phyloP scores from a whole-genome alignment of 495 filamentous ascomycete species.

The Schizothecium vesticola region DNA sequence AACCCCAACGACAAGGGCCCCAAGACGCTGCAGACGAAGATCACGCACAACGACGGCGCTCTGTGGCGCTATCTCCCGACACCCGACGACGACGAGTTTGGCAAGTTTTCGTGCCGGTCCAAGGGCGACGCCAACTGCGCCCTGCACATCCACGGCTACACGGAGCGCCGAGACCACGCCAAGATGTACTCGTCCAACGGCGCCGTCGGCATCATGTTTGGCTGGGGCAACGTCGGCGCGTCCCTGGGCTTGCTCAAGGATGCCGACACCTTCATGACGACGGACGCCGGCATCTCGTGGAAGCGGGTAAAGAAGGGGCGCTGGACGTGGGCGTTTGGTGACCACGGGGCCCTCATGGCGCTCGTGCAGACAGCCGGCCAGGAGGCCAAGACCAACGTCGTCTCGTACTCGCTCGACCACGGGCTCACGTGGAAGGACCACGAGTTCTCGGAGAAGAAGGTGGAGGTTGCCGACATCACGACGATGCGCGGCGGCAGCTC shows the following conservation, averaged over 20 bases:
- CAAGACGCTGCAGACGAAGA: constrained; percentile 82
- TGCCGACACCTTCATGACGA: constrained; percentile 79
- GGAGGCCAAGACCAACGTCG: constrained; percentile 51
- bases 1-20: constrained; percentile 61
- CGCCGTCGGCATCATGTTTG: constrained; percentile 89
- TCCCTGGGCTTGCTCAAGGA: constrained; percentile 54
- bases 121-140: constrained; percentile 62
- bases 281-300: constrained; percentile 87
- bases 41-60: constrained; percentile 93
- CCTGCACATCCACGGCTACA: constrained; percentile 91
- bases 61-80: constrained; percentile 73
- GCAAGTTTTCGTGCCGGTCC: constrained; percentile 65
- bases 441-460: constrained; percentile 62
- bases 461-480: constrained; percentile 69
- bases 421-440: constrained; percentile 71
- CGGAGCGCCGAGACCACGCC: constrained; percentile 70
- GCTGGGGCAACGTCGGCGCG: constrained; percentile 82
- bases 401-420: constrained; percentile 75
- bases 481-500: constrained; percentile 87
- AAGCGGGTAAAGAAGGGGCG: constrained; percentile 72
- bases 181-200: constrained; percentile 83
- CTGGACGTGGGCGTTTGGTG: constrained; percentile 90
- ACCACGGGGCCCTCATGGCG: constrained; percentile 86
- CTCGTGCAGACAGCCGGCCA: constrained; percentile 53
- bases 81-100: constrained; percentile 59